Base-by-base conservation (phyloP, 2,329 filamentous ascomycete genomes). In the Bretziella fagacearum region DNA sequence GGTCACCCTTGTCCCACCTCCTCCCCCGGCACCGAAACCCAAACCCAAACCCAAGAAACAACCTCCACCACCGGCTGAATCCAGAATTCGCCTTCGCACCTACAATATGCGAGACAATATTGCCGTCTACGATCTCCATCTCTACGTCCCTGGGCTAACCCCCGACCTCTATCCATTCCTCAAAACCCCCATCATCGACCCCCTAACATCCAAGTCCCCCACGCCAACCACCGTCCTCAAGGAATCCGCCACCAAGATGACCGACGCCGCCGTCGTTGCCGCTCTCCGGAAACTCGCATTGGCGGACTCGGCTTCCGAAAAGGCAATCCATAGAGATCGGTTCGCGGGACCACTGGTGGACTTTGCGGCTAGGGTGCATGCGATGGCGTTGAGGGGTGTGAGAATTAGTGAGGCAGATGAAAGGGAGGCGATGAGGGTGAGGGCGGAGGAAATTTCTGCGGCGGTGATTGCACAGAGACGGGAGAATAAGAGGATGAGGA, bases 301-400 rank as follows among this genome's bases (percentile, higher is more conserved):
- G 3, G 32, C 47, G 3, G 20, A 33, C 13, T 26, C 22, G 4
- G 42, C 25, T 2, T 37, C n/a, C 3, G 27, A 39, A 4, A 33
- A 8, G 4, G 17, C 36, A 13, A 18, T 42, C 10, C 36, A 37
- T 13, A 29, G 40, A 7, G 43, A 49, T 15, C 44, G 26, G 11
- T 50, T 44, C 29, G 33, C 44, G 15, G 48, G 48, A 27, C 48
- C 48, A 3, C 35, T 50, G 22, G 23, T 40, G n/a, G 48, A 50
- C 27, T 40, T 50, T 36, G 36, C 48, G 3, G 36, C 23, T n/a
- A 29, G 48, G 10, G 44, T 50, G 17, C 32, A 44, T 15, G 48
- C 48, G n/a, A 44, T 37, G 36, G 42, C 48, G 8, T 13, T 42
- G n/a, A 44, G 25, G 20, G 27, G n/a, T 2, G 27, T 30, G 27